Percentiles rank a stretch among this genome's conserved stretches.
Conservation (phyloP, 495 filamentous ascomycete species). For the Melanomma pulvis-pyrius region DNA sequence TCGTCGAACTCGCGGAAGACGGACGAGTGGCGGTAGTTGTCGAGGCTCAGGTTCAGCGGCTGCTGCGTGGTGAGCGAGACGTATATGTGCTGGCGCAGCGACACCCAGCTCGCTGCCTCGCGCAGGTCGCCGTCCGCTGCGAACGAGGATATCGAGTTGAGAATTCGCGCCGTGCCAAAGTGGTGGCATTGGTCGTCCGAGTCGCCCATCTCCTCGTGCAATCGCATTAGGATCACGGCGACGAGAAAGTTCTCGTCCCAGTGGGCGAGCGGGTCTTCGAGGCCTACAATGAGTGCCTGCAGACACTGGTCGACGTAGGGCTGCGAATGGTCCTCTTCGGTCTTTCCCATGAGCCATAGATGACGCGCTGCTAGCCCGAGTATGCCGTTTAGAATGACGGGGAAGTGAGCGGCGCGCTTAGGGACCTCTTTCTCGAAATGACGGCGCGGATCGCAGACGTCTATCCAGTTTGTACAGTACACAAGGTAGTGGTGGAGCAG, state of each 20-base stretch:
- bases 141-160: constrained; percentile 27
- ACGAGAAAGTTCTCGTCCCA: constrained; percentile 27
- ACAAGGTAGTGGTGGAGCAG: constrained; percentile 25
- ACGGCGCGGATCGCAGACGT: constrained; percentile 16
- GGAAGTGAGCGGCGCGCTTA: constrained; percentile 22
- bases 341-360: constrained; percentile 20
- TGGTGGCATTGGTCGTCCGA: constrained; percentile 28
- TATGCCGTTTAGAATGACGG: constrained; percentile 15
- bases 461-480: constrained; percentile 23
- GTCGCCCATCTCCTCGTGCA: constrained; percentile 30
- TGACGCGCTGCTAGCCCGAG: constrained; percentile 21
- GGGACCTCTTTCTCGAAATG: constrained; percentile 25
- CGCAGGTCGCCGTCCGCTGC: constrained; percentile 16
- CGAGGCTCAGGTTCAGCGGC: constrained; percentile 18
- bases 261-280: constrained; percentile 26
- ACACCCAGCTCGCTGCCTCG: constrained; percentile 27
- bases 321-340: constrained; percentile 8
- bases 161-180: constrained; percentile 23
- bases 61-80: constrained; percentile 23
- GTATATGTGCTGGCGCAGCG: constrained; percentile 28
- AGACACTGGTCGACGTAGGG: constrained; percentile 19
- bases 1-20: constrained; percentile 18
- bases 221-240: constrained; percentile 14
- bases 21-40: constrained; percentile 21
- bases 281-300: constrained; percentile 13